Percentiles rank a stretch among this genome's conserved stretches.
Conservation (phyloP, 768 basidiomycete genomes). For the Strobilomyces dryophilus region DNA sequence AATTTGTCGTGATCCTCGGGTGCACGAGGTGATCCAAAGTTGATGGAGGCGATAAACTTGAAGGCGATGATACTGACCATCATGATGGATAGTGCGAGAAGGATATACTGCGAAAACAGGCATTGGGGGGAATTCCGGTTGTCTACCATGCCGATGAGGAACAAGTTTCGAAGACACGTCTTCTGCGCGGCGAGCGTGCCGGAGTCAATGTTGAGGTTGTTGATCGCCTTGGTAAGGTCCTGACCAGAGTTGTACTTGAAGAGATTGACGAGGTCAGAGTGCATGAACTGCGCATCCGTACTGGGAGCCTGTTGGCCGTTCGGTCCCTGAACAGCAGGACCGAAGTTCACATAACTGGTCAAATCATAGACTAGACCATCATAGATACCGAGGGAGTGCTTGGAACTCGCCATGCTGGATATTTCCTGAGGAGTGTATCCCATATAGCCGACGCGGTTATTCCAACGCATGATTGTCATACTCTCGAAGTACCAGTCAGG, state of each 20-base stretch:
- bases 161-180: conserved; percentile 89
- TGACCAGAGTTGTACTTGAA: conserved; percentile 72
- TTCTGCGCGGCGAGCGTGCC: conserved; percentile 54
- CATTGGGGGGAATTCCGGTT: conserved; percentile 89
- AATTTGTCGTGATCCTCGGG: conserved; percentile 98
- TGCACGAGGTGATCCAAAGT: conserved; percentile 76
- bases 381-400: conserved; percentile 78
- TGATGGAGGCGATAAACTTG: conserved; percentile 91
- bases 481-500: conserved; percentile 98
- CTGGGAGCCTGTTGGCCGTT: conserved; percentile 41
- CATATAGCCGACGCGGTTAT: conserved; percentile 81
- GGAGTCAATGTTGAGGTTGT: conserved; percentile 57
- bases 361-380: conserved; percentile 84
- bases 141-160: conserved; percentile 89
- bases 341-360: conserved; percentile 69
- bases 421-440: conserved; percentile 80
- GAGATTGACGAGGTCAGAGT: conserved; percentile 59
- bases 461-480: conserved; percentile 93
- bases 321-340: conserved; percentile 54
- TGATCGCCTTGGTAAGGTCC: conserved; percentile 76
- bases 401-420: conserved; percentile 58
- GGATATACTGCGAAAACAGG: conserved; percentile 84
- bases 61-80: conserved; percentile 96
- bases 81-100: conserved; percentile 82
- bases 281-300: conserved; percentile 64